Base-by-base conservation (phyloP, 2,329 filamentous ascomycete genomes). In the Fonsecaea pugnacius region DNA sequence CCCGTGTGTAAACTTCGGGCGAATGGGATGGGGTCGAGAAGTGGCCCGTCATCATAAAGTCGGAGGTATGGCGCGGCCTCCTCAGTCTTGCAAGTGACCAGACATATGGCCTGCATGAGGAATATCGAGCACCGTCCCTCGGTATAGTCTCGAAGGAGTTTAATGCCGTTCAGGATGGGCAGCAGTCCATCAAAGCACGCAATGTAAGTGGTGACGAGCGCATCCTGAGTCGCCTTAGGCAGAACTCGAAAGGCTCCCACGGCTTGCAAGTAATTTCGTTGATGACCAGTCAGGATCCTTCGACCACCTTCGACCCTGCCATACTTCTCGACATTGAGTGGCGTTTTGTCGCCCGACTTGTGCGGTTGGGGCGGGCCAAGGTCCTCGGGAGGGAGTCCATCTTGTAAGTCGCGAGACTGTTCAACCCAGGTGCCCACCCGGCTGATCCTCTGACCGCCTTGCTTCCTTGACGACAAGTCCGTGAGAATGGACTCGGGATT, bases 401-500 rank as follows among this genome's bases (percentile, higher is more conserved):
- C 58, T 18, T 66, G 65, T 1, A 63, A 27, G 43, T 62, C 48
- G 14, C 67, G 66, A 35, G 66, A 63, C 38, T 69, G 67, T 53
- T 70, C 68, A 24, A 72, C 67, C 68, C 68, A 71, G 18, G 69
- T 67, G n/a, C 70, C 70, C 14, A 72, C 64, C 12, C 70, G 59
- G 40, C 68, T 71, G 58, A 70, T 66, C 16, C 70, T 67, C 30
- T 61, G 60, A 2, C 32, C 50, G 33, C 66, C 69, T 33, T 70
- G 62, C 5, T 58, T 55, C 18, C 67, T 55, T 12, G 65, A 62
- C n/a, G 68, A 67, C 27, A 70, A 55, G 33, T 70, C 69, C 21
- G 68, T 75, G 18, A 79, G 75, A 6, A 77, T 70, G 35, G 77
- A 75, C 69, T 79, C 77, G 6, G 77, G 77, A 58, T 78, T 78